phyloP scores from a whole-genome alignment of 2,329 filamentous ascomycete species.

The Neopestalotiopsis clavispora region DNA sequence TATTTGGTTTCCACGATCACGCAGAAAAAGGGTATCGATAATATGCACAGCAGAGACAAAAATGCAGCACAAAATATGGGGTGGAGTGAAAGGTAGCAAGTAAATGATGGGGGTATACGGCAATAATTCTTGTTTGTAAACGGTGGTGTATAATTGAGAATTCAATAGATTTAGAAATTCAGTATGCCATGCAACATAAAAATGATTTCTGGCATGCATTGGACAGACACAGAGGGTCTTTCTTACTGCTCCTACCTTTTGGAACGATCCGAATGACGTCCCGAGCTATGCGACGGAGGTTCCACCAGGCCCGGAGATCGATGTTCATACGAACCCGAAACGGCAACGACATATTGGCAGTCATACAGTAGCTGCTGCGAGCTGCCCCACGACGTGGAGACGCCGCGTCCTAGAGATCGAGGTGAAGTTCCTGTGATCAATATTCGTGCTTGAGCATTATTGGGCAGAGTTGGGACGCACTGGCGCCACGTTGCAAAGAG shows the following conservation, averaged over 20 bases:
- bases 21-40: slow-evolving; percentile 18
- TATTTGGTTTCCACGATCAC: slow-evolving; percentile 16
- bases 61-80: not conserved
- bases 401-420: not conserved
- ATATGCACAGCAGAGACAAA: slow-evolving; percentile 14
- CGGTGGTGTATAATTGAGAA: slow-evolving; percentile 23
- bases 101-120: slow-evolving; percentile 26
- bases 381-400: slow-evolving; percentile 12
- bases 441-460: slow-evolving; percentile 21
- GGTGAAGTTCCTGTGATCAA: slow-evolving; percentile 18
- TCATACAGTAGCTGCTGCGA: not conserved
- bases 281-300: slow-evolving; percentile 10
- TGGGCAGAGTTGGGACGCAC: slow-evolving; percentile 19
- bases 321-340: not conserved
- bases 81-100: not conserved
- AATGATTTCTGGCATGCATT: not conserved
- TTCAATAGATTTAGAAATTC: slow-evolving; percentile 16
- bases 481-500: slow-evolving; percentile 24
- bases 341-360: slow-evolving; percentile 2
- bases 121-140: slow-evolving; percentile 22
- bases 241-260: not conserved
- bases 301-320: slow-evolving; percentile 6
- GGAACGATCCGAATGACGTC: slow-evolving; percentile 13
- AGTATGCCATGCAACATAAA: not conserved
- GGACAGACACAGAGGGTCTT: not conserved